Evolutionary conservation across 805 yeast species (phyloP).

Genomic region (Wickerhamomyces kurtzmanii): DNA sequence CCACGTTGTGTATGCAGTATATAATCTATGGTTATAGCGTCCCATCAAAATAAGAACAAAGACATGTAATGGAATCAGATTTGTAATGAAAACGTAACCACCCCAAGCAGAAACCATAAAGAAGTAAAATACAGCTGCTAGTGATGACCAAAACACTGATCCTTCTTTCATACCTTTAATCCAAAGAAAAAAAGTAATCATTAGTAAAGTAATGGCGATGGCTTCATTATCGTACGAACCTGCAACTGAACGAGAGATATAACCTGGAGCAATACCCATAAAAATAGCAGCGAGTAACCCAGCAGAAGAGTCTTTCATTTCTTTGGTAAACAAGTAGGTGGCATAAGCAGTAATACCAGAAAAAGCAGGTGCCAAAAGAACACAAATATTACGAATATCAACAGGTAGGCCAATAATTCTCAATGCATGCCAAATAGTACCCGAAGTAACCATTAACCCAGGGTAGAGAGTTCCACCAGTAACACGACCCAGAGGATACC

Average conservation of each 20-base stretch:
- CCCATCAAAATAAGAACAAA: constrained; percentile 91
- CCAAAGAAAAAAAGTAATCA: constrained; percentile 96
- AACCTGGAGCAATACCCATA: constrained; percentile 98
- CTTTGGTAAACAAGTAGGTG: constrained; percentile 79
- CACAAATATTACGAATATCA: constrained; percentile 94
- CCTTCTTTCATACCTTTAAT: constrained; percentile 89
- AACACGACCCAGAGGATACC: constrained; percentile 99
- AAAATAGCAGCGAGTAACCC: constrained; percentile 89
- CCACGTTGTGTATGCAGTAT: constrained; percentile 94
- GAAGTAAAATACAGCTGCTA: constrained; percentile 84
- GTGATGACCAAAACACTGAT: constrained; percentile 71
- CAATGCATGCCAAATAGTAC: constrained; percentile 72
- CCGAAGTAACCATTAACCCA: constrained; percentile 97
- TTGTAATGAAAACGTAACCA: constrained; percentile 97
- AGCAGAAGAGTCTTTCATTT: constrained; percentile 83
- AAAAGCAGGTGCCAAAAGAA: constrained; percentile 92
- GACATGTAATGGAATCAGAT: constrained; percentile 91
- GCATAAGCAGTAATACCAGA: constrained; percentile 87
- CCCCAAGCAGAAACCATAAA: constrained; percentile 99
- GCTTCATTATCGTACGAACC: constrained; percentile 99
- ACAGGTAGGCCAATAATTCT: constrained; percentile 65
- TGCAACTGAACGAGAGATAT: constrained; percentile 95
- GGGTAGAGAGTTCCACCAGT: constrained; percentile 99
- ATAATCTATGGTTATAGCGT: constrained; percentile 72
- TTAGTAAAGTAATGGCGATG: constrained; percentile 88